Conservation (phyloP, 441 rosid genomes). For the Breynia disticha region DNA sequence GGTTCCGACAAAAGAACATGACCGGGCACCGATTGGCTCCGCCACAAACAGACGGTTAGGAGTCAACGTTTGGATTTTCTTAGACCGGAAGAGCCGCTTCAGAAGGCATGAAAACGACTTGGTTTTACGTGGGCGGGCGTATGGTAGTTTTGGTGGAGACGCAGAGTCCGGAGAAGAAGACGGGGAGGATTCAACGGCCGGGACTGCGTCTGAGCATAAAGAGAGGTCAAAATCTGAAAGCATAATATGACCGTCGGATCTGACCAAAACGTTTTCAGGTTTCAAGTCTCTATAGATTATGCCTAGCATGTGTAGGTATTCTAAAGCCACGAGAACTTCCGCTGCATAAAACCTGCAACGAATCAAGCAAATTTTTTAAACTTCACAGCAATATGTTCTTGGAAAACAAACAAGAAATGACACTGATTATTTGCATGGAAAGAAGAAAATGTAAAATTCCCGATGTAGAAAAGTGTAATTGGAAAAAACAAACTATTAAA, state of each 20-base stretch:
- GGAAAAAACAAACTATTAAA: slow-evolving; percentile 7
- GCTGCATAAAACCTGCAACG: slow-evolving; percentile 57
- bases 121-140: slow-evolving; percentile 21
- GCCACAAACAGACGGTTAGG: slow-evolving; percentile 63
- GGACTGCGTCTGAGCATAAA: slow-evolving; percentile 59
- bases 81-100: slow-evolving; percentile 40
- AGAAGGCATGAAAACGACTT: slow-evolving; percentile 35
- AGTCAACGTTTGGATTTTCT: slow-evolving; percentile 44
- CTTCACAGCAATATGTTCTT: too few species aligned
- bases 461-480: slow-evolving; percentile 18
- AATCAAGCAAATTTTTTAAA: too few species aligned
- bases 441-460: slow-evolving; percentile 7
- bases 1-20: slow-evolving; percentile 85
- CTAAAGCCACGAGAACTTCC: slow-evolving; percentile 77
- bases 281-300: slow-evolving; percentile 82
- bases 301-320: slow-evolving; percentile 68
- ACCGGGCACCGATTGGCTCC: slow-evolving; percentile 46
- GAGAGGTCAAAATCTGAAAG: slow-evolving; percentile 93
- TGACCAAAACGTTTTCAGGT: slow-evolving; percentile 81
- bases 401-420: too few species aligned
- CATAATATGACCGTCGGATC: slow-evolving; percentile 76
- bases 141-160: slow-evolving; percentile 14
- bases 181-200: slow-evolving; percentile 18
- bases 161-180: slow-evolving; percentile 13
- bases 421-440: slow-evolving; percentile 15